phyloP scores from a whole-genome alignment of 1,139 yeast genomes.

The Suhomyces guaymorum region DNA sequence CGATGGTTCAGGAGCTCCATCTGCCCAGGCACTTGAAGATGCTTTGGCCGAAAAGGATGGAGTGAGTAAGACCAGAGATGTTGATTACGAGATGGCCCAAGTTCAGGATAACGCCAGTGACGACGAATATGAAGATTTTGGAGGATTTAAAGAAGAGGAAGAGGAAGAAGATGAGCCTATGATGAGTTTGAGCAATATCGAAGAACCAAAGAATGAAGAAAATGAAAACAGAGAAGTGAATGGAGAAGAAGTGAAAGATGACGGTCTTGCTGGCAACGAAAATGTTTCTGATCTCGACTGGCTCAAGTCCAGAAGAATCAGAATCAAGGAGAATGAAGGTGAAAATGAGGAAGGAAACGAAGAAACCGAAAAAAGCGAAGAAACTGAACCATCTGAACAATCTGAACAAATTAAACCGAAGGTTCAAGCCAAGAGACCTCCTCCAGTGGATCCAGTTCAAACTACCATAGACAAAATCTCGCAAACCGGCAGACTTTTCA shows the following conservation, averaged over 20 bases:
- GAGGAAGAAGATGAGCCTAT: constrained; percentile 25
- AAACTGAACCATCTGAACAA: constrained; percentile 17
- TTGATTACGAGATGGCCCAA: constrained; percentile 26
- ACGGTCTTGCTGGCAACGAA: constrained; percentile 48
- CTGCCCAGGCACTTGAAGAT: constrained; percentile 41
- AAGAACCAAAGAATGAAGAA: no score
- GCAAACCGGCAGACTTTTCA: constrained; percentile 78
- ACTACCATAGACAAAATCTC: constrained; percentile 46
- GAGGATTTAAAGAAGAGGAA: constrained; percentile 24
- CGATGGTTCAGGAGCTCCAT: constrained; percentile 55
- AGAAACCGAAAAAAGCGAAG: constrained; percentile 15
- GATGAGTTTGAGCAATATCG: constrained; percentile 21
- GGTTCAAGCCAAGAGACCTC: no score
- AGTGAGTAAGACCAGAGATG: constrained; percentile 8
- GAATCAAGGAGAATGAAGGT: constrained; percentile 49
- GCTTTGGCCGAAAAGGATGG: constrained; percentile 35
- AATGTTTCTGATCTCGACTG: constrained; percentile 81
- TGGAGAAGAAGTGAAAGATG: constrained; percentile 21
- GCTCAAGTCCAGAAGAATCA: constrained; percentile 74
- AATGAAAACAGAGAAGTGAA: no score
- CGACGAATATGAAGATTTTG: constrained; percentile 63
- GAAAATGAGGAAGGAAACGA: constrained; percentile 12
- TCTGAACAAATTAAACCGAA: no score
- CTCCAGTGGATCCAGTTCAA: constrained; percentile 13
- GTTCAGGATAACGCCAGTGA: constrained; percentile 56